Conservation (phyloP, 2,329 filamentous ascomycete species). For the Calonectria multiphialidica region DNA sequence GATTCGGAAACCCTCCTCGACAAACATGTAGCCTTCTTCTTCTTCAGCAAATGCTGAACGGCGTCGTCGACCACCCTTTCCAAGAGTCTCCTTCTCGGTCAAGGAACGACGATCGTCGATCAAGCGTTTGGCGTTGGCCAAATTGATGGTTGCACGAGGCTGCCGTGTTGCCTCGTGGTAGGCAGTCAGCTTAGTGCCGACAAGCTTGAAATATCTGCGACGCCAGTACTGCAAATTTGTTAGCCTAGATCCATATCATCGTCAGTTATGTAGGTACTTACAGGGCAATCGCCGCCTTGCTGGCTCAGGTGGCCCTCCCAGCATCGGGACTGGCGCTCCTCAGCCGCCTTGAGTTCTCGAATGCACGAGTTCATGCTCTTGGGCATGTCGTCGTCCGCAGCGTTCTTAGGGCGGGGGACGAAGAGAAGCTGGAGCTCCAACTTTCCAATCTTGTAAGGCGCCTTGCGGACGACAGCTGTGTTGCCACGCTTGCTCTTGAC, state of each 20-base stretch:
- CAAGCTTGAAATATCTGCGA: conserved; percentile 95
- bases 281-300: conserved; percentile 96
- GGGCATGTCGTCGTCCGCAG: conserved; percentile 94
- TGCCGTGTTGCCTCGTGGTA: conserved; percentile 97
- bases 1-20: conserved; percentile 98
- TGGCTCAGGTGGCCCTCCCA: conserved; percentile 95
- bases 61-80: conserved; percentile 82
- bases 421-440: conserved; percentile 94
- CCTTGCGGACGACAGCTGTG: conserved; percentile 78
- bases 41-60: conserved; percentile 98
- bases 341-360: conserved; percentile 90
- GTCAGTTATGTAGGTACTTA: conserved; percentile 64
- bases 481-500: conserved; percentile 93
- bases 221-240: conserved; percentile 85
- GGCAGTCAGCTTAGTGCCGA: conserved; percentile 90
- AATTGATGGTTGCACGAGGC: conserved; percentile 95
- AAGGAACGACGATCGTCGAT: conserved; percentile 92
- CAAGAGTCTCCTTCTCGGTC: conserved; percentile 84
- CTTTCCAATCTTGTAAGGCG: conserved; percentile 97
- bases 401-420: conserved; percentile 89
- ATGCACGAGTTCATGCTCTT: conserved; percentile 99
- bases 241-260: conserved; percentile 43
- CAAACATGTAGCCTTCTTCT: conserved; percentile 99
- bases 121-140: conserved; percentile 90
- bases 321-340: conserved; percentile 80